phyloP scores from a whole-genome alignment of 192 early-diverging fungal species.

The Entomortierella chlamydospora region DNA sequence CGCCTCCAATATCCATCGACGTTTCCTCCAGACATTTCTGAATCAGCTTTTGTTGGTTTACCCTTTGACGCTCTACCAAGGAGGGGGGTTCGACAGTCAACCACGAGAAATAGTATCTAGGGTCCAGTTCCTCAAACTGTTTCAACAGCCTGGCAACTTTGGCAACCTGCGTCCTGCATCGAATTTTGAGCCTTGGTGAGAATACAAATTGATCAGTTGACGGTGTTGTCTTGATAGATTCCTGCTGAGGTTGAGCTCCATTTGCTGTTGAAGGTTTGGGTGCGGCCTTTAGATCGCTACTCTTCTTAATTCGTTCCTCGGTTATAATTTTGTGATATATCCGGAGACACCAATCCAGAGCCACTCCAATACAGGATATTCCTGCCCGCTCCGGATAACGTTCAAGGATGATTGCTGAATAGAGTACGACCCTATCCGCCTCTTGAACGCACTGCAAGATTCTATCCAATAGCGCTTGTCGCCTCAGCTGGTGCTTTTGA shows the following conservation, averaged over 20 bases:
- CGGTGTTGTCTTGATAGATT: not conserved
- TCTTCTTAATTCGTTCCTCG: conserved; percentile 4
- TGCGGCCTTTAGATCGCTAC: not conserved
- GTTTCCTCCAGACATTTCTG: conserved; percentile 7
- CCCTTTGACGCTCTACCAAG: conserved; percentile 27
- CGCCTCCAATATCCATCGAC: not conserved
- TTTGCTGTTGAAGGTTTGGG: not conserved
- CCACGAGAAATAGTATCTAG: conserved; percentile 38
- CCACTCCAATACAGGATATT: conserved; percentile 31
- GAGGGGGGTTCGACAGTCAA: conserved; percentile 32
- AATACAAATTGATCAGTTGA: conserved; percentile 7
- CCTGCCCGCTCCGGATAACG: conserved; percentile 38
- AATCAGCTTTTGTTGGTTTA: conserved; percentile 30
- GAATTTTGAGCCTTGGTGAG: conserved; percentile 16
- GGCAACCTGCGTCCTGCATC: conserved; percentile 15
- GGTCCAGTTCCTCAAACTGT: conserved; percentile 27
- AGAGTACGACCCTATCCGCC: conserved; percentile 25
- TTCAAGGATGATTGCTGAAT: conserved; percentile 15
- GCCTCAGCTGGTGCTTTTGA: conserved; percentile 21
- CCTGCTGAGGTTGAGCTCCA: not conserved
- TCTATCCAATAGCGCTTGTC: conserved; percentile 36
- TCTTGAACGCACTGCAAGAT: conserved; percentile 47
- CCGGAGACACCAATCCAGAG: conserved; percentile 47
- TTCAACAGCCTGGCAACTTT: conserved; percentile 31
- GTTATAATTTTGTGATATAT: conserved; percentile 39